These are phyloP conservation scores for Tephrocybe sp. DNA, from an alignment of 768 basidiomycete species.

Conservation along the genomic window DNA sequence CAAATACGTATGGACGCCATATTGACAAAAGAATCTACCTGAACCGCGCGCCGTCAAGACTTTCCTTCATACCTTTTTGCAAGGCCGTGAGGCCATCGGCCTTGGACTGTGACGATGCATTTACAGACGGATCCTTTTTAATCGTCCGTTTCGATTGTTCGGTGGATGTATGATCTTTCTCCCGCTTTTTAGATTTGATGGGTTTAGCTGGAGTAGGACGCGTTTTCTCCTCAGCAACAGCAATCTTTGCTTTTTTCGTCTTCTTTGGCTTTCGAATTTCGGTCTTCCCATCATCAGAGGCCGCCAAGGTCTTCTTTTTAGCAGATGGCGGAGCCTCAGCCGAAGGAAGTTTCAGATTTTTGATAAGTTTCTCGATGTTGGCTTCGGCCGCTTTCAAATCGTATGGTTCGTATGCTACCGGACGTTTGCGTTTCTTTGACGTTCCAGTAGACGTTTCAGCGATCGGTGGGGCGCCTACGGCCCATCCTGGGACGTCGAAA, in stretches of 20 bases:
- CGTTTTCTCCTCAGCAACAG: neutral
- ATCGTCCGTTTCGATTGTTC: slow-evolving; percentile 14
- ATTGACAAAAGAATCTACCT: slow-evolving; percentile 46
- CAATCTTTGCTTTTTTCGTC: slow-evolving; percentile 2
- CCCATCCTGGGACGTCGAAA: slow-evolving; percentile 75
- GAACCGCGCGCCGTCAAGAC: slow-evolving; percentile 84
- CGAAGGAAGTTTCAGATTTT: slow-evolving; percentile 37
- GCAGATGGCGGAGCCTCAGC: slow-evolving; percentile 6
- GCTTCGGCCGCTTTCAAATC: slow-evolving; percentile 38
- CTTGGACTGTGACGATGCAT: neutral
- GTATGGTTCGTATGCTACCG: slow-evolving; percentile 31
- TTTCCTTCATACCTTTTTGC: slow-evolving; percentile 78
- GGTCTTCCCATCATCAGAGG: neutral
- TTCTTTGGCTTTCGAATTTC: slow-evolving; percentile 2
- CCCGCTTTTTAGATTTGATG: neutral
- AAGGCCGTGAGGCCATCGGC: slow-evolving; percentile 58
- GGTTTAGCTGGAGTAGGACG: neutral
- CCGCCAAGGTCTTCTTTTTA: neutral
- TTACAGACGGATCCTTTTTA: slow-evolving; percentile 1
- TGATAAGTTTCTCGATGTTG: slow-evolving; percentile 64
- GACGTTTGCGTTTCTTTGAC: slow-evolving; percentile 59
- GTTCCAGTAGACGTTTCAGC: slow-evolving; percentile 26
- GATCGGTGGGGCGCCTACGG: slow-evolving; percentile 45
- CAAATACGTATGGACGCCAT: neutral
- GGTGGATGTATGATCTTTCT: neutral